Percentiles rank a stretch among this genome's conserved stretches.
Evolutionary conservation across 202 grass and related monocot species (phyloP).

Genomic region (Zoysia matrella): DNA sequence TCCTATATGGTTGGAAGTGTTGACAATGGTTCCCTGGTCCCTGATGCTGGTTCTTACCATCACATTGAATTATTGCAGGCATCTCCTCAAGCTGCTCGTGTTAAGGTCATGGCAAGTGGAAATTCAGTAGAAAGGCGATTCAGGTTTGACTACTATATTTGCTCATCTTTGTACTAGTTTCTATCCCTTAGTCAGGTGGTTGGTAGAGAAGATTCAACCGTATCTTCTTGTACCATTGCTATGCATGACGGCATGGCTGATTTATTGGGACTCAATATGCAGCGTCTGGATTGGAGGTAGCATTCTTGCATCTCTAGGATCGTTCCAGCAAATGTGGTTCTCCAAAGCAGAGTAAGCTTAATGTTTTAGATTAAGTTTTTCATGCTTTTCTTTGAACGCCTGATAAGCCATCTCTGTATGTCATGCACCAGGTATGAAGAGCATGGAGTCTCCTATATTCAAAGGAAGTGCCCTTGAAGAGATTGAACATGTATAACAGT

Average conservation of each 20-base stretch:
- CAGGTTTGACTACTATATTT: conserved; percentile 59
- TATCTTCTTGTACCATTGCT: conserved; percentile 5
- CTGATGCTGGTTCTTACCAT: conserved; percentile 25
- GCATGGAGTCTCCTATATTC: conserved; percentile 98
- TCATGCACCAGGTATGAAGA: conserved; percentile 77
- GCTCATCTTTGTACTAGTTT: conserved; percentile 3
- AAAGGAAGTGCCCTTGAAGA: conserved; percentile 92
- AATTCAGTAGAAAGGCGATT: conserved; percentile 94
- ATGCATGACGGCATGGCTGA: conserved; percentile 21
- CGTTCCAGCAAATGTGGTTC: conserved; percentile 99
- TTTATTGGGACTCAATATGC: conserved; percentile 23
- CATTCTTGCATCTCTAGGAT: conserved; percentile 98
- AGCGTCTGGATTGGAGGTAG: conserved; percentile 99
- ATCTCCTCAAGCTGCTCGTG: conserved; percentile 89
- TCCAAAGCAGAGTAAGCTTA: conserved; percentile 96
- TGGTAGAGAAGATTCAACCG: conserved; percentile 12
- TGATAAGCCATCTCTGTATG: conserved; percentile 13
- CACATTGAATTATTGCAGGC: conserved; percentile 59
- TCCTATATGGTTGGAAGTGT: conserved; percentile 1
- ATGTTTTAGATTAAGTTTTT: not conserved
- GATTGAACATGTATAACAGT: conserved; percentile 8
- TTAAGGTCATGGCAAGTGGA: conserved; percentile 97
- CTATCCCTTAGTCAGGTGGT: not conserved
- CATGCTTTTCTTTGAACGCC: not conserved
- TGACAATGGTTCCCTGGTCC: conserved; percentile 27